Base-by-base conservation (phyloP, 1,139 yeast species). In the Petasospora rhodanensis region DNA sequence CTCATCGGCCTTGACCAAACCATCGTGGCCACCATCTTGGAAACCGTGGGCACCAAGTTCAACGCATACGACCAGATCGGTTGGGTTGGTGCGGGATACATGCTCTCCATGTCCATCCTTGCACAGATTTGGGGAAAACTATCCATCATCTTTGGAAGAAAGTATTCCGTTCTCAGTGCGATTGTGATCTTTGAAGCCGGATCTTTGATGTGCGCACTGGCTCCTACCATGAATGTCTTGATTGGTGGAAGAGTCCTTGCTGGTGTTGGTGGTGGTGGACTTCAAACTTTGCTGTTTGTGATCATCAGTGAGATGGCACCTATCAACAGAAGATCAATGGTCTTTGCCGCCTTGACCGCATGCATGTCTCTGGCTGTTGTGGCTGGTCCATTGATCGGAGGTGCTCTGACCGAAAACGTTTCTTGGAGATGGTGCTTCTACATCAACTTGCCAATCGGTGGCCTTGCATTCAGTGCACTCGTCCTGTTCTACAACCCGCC, bases 361-460 rank as follows among this genome's bases (percentile, higher is more conserved):
- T 66, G 76, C 0, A 78, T 75, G 56, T 68, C 77, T 8, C 57
- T 76, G 2, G 73, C 80, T 1, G 64, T 76, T 15, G 79, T 79
- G 4, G 51, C 69, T 24, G 89, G 87, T 1, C 89, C 89, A 0
- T 62, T 79, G 33, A 51, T 79, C 24, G 87, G 87, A 18, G 87
- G 87, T 13, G 79, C 79, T 0, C 72, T 80, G 42, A 67, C 81
- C 2, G 53, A 73, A n/a, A 64, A 72, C 32, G 76, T 71, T 3
- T 62, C 76, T 14, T 82, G 91, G 91, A 66, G 91, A 52, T 80
- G 89, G 89, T 76, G 85, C 47, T 82, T 81, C 55, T 82, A 75
- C 55, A 66, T 82, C 47, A 81, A 80, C 52, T 58, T 82, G 40
- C 86, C 89, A 6, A 61, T 79, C 31, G 83, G 84, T 14, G 86